Base-by-base conservation (phyloP, 129 eudicot genomes). In the Chrysanthemum makinoi region DNA sequence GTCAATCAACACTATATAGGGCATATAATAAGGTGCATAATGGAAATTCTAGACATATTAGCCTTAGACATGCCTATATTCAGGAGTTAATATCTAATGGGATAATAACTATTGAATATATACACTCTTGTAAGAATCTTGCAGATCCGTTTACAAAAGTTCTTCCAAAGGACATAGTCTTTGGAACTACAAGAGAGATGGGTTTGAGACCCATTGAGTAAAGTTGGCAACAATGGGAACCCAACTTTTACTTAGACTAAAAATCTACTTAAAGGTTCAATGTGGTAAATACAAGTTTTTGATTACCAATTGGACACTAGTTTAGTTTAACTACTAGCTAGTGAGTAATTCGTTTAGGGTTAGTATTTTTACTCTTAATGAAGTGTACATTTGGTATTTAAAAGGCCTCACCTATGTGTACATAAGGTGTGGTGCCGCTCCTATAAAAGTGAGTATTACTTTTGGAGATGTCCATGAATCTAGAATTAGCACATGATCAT, bases 401-500 rank as follows among this genome's bases (percentile, higher is more conserved):
- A 66, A 12, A 39, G 19, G 3, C 58, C 47, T 47, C 71, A 66
- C 57, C 72, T 66, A 20, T 66, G 18, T 66, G 33, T 43, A 22
- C 35, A 66, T 13, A 20, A 52, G 63, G n/a, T n/a, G n/a, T n/a
- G n/a, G n/a, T n/a, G n/a, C n/a, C n/a, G n/a, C n/a, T n/a, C n/a
- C n/a, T n/a, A n/a, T n/a, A n/a, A n/a, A n/a, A n/a, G n/a, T n/a
- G n/a, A n/a, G 47, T 46, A 1, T 24, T 8, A 8, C 18, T 22
- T 47, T 66, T 66, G 70, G 14, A 66, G 55, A 13, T 19, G 56
- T 66, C 39, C 6, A 47, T 66, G 49, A 66, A 66, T 18, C 39
- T 39, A n/a, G 55, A 33, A 47, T 13, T 0, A 47, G 17, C 19
- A 35, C 49, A 63, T 35, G 49, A 10, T 26, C 51, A 16, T 63